phyloP scores from a whole-genome alignment of 2,329 filamentous ascomycete genomes.

The Talaromyces pinophilus region DNA sequence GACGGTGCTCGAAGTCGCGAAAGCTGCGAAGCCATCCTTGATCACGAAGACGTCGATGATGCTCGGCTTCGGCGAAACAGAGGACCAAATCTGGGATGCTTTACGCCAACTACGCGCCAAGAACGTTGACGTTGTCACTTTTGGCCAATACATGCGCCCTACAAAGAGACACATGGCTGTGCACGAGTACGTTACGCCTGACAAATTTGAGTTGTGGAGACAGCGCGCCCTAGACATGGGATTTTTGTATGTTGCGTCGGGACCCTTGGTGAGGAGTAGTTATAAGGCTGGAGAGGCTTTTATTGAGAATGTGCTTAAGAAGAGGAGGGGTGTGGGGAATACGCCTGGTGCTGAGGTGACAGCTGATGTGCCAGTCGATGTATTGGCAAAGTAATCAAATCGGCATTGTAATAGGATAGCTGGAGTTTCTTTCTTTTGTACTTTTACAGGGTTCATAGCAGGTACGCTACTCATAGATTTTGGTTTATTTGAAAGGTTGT shows the following conservation, averaged over 20 bases:
- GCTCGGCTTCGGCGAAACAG: constrained; percentile 90
- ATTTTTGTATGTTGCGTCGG: constrained; percentile 94
- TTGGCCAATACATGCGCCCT: constrained; percentile 99
- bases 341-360: constrained; percentile 26
- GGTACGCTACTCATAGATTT: constrained; percentile 1
- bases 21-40: constrained; percentile 71
- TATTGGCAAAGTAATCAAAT: not conserved
- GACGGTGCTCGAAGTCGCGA: constrained; percentile 75
- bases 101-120: constrained; percentile 75
- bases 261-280: constrained; percentile 86
- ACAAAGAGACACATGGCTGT: constrained; percentile 98
- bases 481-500: not conserved
- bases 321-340: constrained; percentile 54
- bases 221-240: constrained; percentile 89
- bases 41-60: constrained; percentile 99
- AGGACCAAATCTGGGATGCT: constrained; percentile 79
- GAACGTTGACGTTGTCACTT: constrained; percentile 91
- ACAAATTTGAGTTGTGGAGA: constrained; percentile 88
- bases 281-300: constrained; percentile 99
- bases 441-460: not conserved
- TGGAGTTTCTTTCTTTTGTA: not conserved
- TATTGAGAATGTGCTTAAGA: constrained; percentile 95
- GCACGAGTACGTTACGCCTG: constrained; percentile 89
- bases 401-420: not conserved
- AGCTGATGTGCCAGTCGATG: constrained; percentile 22